Evolutionary conservation across 768 basidiomycete genomes (phyloP), one percentile per base, ranked within the genome.

Genomic region (Pleurotus ostreatus): DNA sequence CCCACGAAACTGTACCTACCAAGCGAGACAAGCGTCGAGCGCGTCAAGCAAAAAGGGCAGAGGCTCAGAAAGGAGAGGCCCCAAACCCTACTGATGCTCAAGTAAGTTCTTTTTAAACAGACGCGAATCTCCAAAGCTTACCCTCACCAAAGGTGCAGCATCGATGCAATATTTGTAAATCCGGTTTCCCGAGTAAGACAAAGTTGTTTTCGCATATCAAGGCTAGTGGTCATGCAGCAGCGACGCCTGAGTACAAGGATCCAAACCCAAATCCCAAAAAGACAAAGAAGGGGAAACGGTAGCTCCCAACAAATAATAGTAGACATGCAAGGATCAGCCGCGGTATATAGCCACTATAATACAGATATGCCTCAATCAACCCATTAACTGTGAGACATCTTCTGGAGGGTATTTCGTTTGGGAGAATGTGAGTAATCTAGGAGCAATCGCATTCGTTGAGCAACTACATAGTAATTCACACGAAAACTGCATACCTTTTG

Each of bases 321-420:
- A 48, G 22, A 48, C 22, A 34, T n/a, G 20, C 22, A 57, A 34
- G 5, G 46, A 11, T 4, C 23, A 25, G 23, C 23, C 23, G 30
- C 30, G 8, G 30, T 11, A 34, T 34, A 11, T 34, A 11, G 30
- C 30, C 30, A 34, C 8, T 34, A 34, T 8, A 34, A 44, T 23
- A 16, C 12, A 16, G 30, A 26, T 46, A 25, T 22, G 9, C 9
- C 11, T 34, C 13, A 39, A 53, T 68, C 67, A 94, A 53, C 94
- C 94, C 94, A 98, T 96, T 41, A 95, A 74, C 60, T 94, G 92
- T 4, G 92, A 92, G 37, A 91, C 82, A 68, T 97, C 95, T 0
- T 88, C 87, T 6, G 96, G 96, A 4, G 94, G 96, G 64, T 97
- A 94, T 63, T 96, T 94, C 7, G 92, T 95, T 72, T 98, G 96